These are phyloP conservation scores for Pestalotiopsis sp. DNA, from an alignment of 2,329 filamentous ascomycete genomes.

Conservation along the genomic window DNA sequence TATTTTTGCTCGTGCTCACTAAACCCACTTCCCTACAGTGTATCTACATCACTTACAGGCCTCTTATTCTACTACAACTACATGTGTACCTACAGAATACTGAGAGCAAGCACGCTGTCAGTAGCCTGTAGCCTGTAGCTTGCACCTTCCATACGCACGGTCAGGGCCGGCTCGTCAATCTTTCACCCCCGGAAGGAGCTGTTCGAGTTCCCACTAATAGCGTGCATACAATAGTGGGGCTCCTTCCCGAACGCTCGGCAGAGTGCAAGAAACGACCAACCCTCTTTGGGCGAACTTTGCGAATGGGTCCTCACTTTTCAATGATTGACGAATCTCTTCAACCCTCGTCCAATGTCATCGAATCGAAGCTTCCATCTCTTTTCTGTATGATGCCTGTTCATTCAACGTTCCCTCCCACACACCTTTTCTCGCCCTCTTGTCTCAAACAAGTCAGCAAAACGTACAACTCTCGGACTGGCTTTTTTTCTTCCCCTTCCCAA, in stretches of 20 bases:
- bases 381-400: neutral
- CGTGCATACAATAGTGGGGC: neutral
- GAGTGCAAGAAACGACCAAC: neutral
- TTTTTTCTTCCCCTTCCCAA: neutral
- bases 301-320: constrained; percentile 3
- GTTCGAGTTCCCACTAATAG: neutral
- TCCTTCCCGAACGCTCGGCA: constrained; percentile 9
- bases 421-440: neutral
- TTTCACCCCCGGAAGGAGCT: neutral
- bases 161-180: neutral
- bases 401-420: neutral
- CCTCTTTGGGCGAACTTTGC: constrained; percentile 15
- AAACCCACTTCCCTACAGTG: too few relatives aligned
- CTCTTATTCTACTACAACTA: too few relatives aligned
- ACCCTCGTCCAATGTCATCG: neutral
- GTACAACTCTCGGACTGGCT: neutral
- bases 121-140: too few relatives aligned
- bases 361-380: neutral
- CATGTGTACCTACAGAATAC: too few relatives aligned
- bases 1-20: too few relatives aligned
- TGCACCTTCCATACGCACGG: too few relatives aligned
- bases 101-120: too few relatives aligned
- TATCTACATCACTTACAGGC: too few relatives aligned
- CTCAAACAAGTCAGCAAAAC: constrained; percentile 13
- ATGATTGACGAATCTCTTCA: neutral